Evolutionary conservation across 2,329 filamentous ascomycete species (phyloP).

Genomic region (Neurospora sp.): DNA sequence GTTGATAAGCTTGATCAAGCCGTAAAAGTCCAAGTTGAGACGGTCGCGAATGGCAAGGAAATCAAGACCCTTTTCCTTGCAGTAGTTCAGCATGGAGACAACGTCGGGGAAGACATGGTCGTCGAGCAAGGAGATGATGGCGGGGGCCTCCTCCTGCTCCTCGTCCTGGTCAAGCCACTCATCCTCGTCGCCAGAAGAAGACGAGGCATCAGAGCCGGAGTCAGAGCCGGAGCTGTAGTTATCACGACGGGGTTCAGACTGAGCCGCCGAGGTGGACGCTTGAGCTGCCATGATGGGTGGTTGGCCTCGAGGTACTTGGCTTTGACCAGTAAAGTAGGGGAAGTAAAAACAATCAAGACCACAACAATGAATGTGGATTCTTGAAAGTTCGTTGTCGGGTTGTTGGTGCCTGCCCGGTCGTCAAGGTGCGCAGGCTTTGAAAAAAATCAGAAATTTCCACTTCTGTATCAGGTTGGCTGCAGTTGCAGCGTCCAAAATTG

Average conservation of each 20-base stretch:
- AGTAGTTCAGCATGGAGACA: conserved; percentile 55
- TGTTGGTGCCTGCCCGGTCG: neutral
- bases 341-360: neutral
- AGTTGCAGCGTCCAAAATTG: neutral
- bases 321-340: neutral
- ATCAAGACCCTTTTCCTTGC: conserved; percentile 58
- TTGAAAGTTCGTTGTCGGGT: neutral
- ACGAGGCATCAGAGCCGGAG: conserved; percentile 9
- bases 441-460: conserved; percentile 2
- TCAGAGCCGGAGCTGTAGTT: neutral
- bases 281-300: neutral
- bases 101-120: conserved; percentile 55
- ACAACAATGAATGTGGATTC: neutral
- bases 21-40: conserved; percentile 60
- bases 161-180: conserved; percentile 34
- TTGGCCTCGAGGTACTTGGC: neutral
- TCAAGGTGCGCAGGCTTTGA: neutral
- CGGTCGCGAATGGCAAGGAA: conserved; percentile 48
- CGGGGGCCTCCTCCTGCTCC: conserved; percentile 50
- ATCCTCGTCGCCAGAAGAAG: conserved; percentile 26
- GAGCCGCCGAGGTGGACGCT: neutral
- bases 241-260: neutral
- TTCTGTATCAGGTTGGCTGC: neutral
- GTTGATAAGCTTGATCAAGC: conserved; percentile 65
- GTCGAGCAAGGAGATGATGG: conserved; percentile 59